A percentile compares a stretch with the other conserved stretches of the same genome.
These are phyloP conservation scores for Penicillium freii DNA, from an alignment of 2,329 filamentous ascomycete genomes.

Conservation along the genomic window DNA sequence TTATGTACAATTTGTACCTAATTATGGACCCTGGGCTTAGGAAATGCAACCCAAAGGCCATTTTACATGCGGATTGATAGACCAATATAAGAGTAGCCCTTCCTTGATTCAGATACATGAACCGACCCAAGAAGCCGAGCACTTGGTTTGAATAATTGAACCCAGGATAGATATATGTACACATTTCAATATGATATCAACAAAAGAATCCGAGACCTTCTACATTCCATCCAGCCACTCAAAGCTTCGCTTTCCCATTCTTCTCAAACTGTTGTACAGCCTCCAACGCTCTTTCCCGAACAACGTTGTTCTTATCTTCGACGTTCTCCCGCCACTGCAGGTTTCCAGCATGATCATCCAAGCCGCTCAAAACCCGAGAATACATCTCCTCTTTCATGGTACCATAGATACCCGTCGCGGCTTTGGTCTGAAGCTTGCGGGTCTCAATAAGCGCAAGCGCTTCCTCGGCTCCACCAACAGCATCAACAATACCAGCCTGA, in stretches of 20 bases:
- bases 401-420: constrained; percentile 65
- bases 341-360: constrained; percentile 55
- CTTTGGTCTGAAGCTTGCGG: constrained; percentile 60
- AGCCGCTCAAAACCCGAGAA: constrained; percentile 59
- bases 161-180: constrained; percentile 1
- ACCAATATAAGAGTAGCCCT: too few species aligned
- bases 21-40: too few species aligned
- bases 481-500: constrained; percentile 67
- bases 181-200: background rate
- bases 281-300: constrained; percentile 44
- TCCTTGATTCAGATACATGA: too few species aligned
- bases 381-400: constrained; percentile 75
- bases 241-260: constrained; percentile 36
- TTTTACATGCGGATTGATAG: too few species aligned
- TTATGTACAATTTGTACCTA: constrained; percentile 49
- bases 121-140: too few species aligned
- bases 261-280: constrained; percentile 54
- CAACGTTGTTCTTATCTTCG: constrained; percentile 47
- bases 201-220: background rate
- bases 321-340: constrained; percentile 47
- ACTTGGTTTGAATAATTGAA: background rate
- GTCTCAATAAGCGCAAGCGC: constrained; percentile 60
- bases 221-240: background rate
- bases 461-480: constrained; percentile 63
- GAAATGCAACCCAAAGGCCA: too few species aligned